Base-by-base conservation (phyloP, 345 rosid species). In the Camelina laxa region DNA sequence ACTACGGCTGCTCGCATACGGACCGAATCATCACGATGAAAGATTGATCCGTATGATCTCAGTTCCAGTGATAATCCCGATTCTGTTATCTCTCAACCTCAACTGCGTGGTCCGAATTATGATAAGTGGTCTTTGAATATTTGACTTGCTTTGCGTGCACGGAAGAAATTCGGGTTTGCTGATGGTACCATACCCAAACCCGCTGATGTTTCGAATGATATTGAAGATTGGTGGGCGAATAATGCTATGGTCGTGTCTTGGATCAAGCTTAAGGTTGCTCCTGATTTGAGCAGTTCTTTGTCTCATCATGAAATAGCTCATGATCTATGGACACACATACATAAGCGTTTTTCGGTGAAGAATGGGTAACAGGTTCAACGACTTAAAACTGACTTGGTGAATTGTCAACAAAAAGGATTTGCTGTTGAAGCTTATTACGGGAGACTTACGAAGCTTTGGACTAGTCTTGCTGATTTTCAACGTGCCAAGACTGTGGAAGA, bases 161-260 rank as follows among this genome's bases (percentile, higher is more conserved):
- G 27, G 0, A 59, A 35, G 64, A 59, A 59, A 5, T 59, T 59
- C 1, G 27, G 64, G 0, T 17, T 59, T 0, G 45, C 5, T 0
- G 27, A 36, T 2, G 64, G n/a, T 0, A 17, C 9, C 0, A 35
- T 59, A 0, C 0, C n/a, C 0, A 1, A 36, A 10, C 64, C 24
- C 0, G 8, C 9, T 0, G 9, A 5, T 0, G n/a, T 17, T 0
- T 19, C 11, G 0, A 0, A 4, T 0, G 45, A 41, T 3, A 1
- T 41, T 12, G 47, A 59, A 2, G 64, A 59, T 5, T 59, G 45
- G 45, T 17, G 24, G 1, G 45, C 64, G 0, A 59, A 59, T 1
- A 59, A 59, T 3, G 27, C 45, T 0, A 4, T 59, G n/a, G 47
- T 59, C 2, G 13, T 59, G 0, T 59, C 64, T 0, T 59, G 45